Percentiles rank a stretch among this genome's conserved stretches.
phyloP scores from a whole-genome alignment of 352 stramenopile species.

The Phytophthora podocarpi region DNA sequence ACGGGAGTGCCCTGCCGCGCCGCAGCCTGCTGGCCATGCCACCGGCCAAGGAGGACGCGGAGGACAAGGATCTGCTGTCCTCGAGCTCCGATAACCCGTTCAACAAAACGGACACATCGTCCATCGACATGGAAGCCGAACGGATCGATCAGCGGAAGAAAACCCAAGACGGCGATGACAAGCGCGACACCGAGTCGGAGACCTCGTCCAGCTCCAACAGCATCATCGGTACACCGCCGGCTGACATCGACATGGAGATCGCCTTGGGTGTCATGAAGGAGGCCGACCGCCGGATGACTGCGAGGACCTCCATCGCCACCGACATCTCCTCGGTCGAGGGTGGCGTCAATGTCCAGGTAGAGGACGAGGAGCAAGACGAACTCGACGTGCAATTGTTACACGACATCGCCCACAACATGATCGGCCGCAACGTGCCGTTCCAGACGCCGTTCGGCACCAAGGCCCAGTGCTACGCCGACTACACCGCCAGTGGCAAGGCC shows the following conservation, averaged over 20 bases:
- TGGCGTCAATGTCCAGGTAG: slow-evolving; percentile 4
- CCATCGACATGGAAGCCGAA: slow-evolving; percentile 31
- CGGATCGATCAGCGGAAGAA: slow-evolving; percentile 14
- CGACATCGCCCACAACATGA: slow-evolving; percentile 56
- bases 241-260: slow-evolving; percentile 19
- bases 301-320: slow-evolving; percentile 28
- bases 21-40: slow-evolving; percentile 18
- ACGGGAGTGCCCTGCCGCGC: slow-evolving; percentile 24
- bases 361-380: slow-evolving; percentile 24
- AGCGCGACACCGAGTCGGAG: slow-evolving; percentile 20
- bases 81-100: slow-evolving; percentile 25
- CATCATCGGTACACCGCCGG: background rate
- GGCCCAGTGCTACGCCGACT: slow-evolving; percentile 95
- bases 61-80: slow-evolving; percentile 15
- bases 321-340: slow-evolving; percentile 25
- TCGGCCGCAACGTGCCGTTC: slow-evolving; percentile 58
- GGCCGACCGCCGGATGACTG: slow-evolving; percentile 26
- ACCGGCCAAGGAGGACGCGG: slow-evolving; percentile 1
- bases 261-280: slow-evolving; percentile 24
- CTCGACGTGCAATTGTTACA: slow-evolving; percentile 39
- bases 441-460: slow-evolving; percentile 73
- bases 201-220: slow-evolving; percentile 35
- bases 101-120: slow-evolving; percentile 16
- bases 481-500: slow-evolving; percentile 92
- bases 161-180: slow-evolving; percentile 16